These are phyloP conservation scores for Vanderwaltozyma polyspora DNA, from an alignment of 805 yeast genomes.

Conservation along the genomic window DNA sequence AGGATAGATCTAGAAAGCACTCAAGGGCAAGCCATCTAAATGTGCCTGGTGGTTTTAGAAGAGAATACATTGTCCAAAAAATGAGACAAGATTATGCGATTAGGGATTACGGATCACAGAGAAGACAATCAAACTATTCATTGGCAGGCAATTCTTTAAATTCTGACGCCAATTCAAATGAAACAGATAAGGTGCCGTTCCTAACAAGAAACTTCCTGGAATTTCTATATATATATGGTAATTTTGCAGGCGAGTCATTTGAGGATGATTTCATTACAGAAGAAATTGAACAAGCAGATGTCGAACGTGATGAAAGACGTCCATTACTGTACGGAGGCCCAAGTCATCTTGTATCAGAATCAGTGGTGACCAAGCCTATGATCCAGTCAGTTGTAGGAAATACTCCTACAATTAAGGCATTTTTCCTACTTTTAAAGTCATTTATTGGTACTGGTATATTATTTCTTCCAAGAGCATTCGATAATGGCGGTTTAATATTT, in stretches of 20 bases:
- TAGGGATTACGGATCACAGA: background rate
- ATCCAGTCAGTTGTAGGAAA: slow-evolving; percentile 18
- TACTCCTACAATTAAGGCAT: slow-evolving; percentile 59
- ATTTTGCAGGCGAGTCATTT: slow-evolving; percentile 75
- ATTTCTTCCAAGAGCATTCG: slow-evolving; percentile 58
- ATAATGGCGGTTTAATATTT: slow-evolving; percentile 61
- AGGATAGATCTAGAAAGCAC: slow-evolving; percentile 35
- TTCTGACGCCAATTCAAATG: slow-evolving; percentile 15
- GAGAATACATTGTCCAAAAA: slow-evolving; percentile 47
- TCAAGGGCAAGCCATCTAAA: slow-evolving; percentile 58
- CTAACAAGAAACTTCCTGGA: slow-evolving; percentile 66
- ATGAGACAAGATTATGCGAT: slow-evolving; percentile 20
- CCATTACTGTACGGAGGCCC: background rate
- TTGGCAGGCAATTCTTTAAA: background rate
- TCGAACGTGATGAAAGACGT: background rate
- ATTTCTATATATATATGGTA: slow-evolving; percentile 69
- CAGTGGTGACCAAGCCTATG: background rate
- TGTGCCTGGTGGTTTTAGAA: slow-evolving; percentile 75
- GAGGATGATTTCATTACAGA: slow-evolving; percentile 46
- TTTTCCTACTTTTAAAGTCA: slow-evolving; percentile 58
- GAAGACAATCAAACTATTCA: background rate
- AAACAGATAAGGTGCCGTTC: slow-evolving; percentile 32
- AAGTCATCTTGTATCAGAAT: background rate
- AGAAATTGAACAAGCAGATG: background rate
- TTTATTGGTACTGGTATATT: slow-evolving; percentile 71